Evolutionary conservation across 164 flowering plant genomes (phyloP).

Genomic region (Stephania cephalantha): DNA sequence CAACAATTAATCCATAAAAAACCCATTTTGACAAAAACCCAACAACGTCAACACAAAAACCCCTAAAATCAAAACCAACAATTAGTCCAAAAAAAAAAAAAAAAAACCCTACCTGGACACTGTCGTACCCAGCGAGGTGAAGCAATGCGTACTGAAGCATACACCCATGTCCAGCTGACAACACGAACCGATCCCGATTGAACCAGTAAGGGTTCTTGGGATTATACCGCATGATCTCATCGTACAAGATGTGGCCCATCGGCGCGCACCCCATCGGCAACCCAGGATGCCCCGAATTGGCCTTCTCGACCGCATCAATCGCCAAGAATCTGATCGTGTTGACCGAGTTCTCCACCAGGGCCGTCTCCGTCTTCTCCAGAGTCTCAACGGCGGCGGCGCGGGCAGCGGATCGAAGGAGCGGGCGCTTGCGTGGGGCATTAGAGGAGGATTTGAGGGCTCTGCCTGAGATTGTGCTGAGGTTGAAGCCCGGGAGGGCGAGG

Average conservation of each 20-base stretch:
- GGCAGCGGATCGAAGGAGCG: slow-evolving; percentile 14
- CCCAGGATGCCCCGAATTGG: slow-evolving; percentile 97
- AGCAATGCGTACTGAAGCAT: slow-evolving; percentile 96
- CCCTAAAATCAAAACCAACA: not conserved
- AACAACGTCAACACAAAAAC: slow-evolving; percentile 1
- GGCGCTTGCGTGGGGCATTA: slow-evolving; percentile 8
- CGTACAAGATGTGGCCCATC: slow-evolving; percentile 85
- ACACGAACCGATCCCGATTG: slow-evolving; percentile 87
- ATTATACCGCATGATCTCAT: slow-evolving; percentile 89
- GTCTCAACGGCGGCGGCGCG: slow-evolving; percentile 61
- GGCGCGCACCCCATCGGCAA: slow-evolving; percentile 99
- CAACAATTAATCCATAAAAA: not conserved
- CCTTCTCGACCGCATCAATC: slow-evolving; percentile 97
- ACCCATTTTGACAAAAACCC: not conserved
- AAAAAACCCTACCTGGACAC: slow-evolving; percentile 50
- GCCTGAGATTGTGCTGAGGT: slow-evolving; percentile 19
- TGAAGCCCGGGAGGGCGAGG: slow-evolving; percentile 18
- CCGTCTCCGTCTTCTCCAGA: slow-evolving; percentile 38
- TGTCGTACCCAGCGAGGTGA: slow-evolving; percentile 94
- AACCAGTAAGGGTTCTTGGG: slow-evolving; percentile 98
- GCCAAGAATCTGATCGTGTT: slow-evolving; percentile 88
- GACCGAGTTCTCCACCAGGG: slow-evolving; percentile 70
- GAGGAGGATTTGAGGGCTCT: slow-evolving; percentile 37
- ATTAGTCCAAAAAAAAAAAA: not conserved
- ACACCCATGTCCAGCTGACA: slow-evolving; percentile 97